Conservation (phyloP, 495 filamentous ascomycete species). For the Penicillium nucicola region DNA sequence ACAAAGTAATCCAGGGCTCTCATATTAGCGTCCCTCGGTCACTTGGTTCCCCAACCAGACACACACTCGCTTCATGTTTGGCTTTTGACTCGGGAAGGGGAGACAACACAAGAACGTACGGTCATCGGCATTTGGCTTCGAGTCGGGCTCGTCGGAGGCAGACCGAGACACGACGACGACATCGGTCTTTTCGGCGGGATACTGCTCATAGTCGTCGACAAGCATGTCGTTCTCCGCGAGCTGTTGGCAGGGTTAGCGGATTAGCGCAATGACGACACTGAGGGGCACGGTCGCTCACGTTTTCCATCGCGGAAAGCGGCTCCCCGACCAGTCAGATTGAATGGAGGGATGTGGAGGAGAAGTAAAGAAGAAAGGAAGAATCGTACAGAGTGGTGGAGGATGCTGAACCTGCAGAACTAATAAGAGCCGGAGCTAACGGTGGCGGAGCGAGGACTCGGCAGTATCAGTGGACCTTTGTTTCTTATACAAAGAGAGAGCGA, state of each 20-base stretch:
- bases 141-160: slow-evolving; percentile 50
- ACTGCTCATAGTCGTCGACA: slow-evolving; percentile 68
- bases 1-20: neutral
- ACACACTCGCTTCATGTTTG: neutral
- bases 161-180: slow-evolving; percentile 80
- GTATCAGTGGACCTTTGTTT: neutral
- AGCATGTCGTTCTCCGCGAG: slow-evolving; percentile 60
- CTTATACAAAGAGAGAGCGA: neutral
- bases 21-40: neutral
- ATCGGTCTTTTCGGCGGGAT: slow-evolving; percentile 75
- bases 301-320: slow-evolving; percentile 44
- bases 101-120: slow-evolving; percentile 48
- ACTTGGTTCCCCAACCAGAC: neutral
- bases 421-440: slow-evolving; percentile 29
- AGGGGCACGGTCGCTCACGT: slow-evolving; percentile 37
- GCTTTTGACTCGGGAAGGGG: slow-evolving; percentile 1
- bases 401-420: slow-evolving; percentile 23
- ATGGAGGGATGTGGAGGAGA: slow-evolving; percentile 1
- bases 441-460: slow-evolving; percentile 27
- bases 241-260: slow-evolving; percentile 30
- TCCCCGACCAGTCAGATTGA: slow-evolving; percentile 23
- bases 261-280: slow-evolving; percentile 29
- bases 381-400: slow-evolving; percentile 19
- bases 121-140: slow-evolving; percentile 64
- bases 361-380: slow-evolving; percentile 11